Evolutionary conservation across 192 early-diverging fungal species (phyloP), one percentile per base, ranked within the genome.

Genomic region (Dispira simplex): DNA sequence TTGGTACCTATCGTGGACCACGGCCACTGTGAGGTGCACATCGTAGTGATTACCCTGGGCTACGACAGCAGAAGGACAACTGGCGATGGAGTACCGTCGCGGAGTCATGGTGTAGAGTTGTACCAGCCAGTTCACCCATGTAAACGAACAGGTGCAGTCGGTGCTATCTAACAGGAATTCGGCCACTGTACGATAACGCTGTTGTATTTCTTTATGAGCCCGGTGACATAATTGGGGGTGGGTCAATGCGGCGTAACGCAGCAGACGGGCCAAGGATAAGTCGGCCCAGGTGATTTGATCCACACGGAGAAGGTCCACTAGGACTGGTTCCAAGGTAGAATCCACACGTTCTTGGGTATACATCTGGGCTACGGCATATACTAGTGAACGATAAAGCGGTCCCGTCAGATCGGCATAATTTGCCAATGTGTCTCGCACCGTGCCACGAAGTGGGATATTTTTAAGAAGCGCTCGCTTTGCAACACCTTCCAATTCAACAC

Each of bases 21-120:
- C 59, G 43, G 59, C 44, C 16, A 62, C 59, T 39, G 59, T 62
- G 20, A 62, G 44, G 46, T 62, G 59, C 10, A 46, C n/a, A 2
- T 45, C 14, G 14, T 8, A 18, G 4, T n/a, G n/a, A 11, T 21
- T 39, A 45, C 44, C 18, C n/a, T 16, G 27, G 56, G 11, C 8
- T 49, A 27, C 26, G 10, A 9, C 26, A 58, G 49, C 16, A 51
- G 9, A 9, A 0, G 4, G 56, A 39, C 21, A 39, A 28, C 56
- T 43, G 25, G 25, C 56, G 27, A 32, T 39, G 2, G 56, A 43
- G 11, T 26, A 26, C 14, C 27, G 56, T 43, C 56, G 27, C 8
- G 56, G 56, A 18, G 26, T 26, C 27, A 25, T 39, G 27, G 39
- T 27, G 13, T 16, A 39, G 18, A 58, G 26, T 26, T 25, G 23